A percentile compares a stretch with the other conserved stretches of the same genome.
Evolutionary conservation across 2,329 filamentous ascomycete genomes (phyloP).

Genomic region (Boeremia exigua): DNA sequence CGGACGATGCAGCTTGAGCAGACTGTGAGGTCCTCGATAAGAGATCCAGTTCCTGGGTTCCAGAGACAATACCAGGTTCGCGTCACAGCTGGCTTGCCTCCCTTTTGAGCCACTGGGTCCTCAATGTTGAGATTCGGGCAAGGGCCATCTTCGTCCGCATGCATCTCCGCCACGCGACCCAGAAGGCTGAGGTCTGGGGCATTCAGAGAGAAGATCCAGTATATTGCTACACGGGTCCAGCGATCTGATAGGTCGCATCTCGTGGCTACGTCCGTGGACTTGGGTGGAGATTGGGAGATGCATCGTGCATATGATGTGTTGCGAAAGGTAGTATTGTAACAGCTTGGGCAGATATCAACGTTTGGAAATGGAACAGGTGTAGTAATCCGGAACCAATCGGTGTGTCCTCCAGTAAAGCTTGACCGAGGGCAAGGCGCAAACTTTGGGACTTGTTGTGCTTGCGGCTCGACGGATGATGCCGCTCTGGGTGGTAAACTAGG

Average conservation of each 20-base stretch:
- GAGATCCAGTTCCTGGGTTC: conserved; percentile 17
- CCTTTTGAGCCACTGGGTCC: conserved; percentile 19
- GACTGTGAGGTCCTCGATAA: conserved; percentile 28
- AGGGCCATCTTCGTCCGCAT: conserved; percentile 20
- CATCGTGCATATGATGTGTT: conserved; percentile 21
- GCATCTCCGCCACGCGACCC: conserved; percentile 16
- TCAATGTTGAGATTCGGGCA: conserved; percentile 26
- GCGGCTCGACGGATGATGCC: background rate
- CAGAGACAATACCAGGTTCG: conserved; percentile 27
- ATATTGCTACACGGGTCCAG: conserved; percentile 25
- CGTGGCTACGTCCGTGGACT: conserved; percentile 11
- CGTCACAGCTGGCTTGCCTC: conserved; percentile 18
- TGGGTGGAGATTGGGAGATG: conserved; percentile 15
- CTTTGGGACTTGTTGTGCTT: background rate
- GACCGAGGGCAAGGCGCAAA: conserved; percentile 14
- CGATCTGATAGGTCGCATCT: conserved; percentile 20
- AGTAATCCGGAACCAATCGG: conserved; percentile 24
- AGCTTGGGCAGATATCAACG: conserved; percentile 28
- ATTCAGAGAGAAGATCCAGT: conserved; percentile 21
- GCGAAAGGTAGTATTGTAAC: conserved; percentile 26
- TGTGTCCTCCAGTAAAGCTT: conserved; percentile 12
- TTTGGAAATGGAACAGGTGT: conserved; percentile 12
- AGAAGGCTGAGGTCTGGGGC: conserved; percentile 22
- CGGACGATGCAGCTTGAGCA: conserved; percentile 26
- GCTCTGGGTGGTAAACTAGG: background rate